phyloP scores from a whole-genome alignment of 2,329 filamentous ascomycete genomes.

The Trichoderma arundinaceum region DNA sequence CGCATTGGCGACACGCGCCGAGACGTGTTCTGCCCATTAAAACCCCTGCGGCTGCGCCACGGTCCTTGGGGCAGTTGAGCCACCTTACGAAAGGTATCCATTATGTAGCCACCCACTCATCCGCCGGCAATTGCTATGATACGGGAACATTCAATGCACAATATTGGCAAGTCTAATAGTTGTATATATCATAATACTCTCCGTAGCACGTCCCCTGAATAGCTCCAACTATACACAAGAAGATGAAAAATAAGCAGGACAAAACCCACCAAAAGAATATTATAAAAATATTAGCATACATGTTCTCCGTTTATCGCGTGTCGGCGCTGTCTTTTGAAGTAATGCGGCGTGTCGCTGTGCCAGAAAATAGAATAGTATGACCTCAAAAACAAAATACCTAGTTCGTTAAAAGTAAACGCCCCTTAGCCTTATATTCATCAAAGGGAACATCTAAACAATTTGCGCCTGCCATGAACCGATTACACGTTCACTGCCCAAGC shows the following conservation, averaged over 20 bases:
- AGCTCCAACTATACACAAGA: conserved; percentile 10
- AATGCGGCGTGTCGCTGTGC: conserved; percentile 16
- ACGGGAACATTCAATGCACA: too few species aligned
- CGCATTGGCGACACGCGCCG: conserved; percentile 34
- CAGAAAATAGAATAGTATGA: conserved; percentile 7
- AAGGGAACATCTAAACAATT: neutral
- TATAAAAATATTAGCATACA: neutral
- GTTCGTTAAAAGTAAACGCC: conserved; percentile 8
- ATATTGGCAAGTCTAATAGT: too few species aligned
- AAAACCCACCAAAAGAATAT: neutral
- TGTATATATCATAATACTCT: neutral
- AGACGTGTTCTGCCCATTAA: conserved; percentile 37
- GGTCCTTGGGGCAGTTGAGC: neutral
- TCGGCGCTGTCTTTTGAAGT: conserved; percentile 1
- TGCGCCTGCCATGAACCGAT: conserved; percentile 5
- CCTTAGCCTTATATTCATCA: conserved; percentile 10
- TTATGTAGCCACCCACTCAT: neutral
- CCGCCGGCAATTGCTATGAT: too few species aligned
- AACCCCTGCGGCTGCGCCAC: conserved; percentile 29
- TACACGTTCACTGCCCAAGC: neutral
- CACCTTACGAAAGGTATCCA: neutral
- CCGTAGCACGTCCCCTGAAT: neutral
- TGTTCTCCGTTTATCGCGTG: conserved; percentile 12
- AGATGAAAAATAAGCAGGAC: neutral
- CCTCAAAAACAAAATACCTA: neutral